phyloP scores from a whole-genome alignment of 1,284 basidiomycete genomes.

The Sanghuangporus weigelae region DNA sequence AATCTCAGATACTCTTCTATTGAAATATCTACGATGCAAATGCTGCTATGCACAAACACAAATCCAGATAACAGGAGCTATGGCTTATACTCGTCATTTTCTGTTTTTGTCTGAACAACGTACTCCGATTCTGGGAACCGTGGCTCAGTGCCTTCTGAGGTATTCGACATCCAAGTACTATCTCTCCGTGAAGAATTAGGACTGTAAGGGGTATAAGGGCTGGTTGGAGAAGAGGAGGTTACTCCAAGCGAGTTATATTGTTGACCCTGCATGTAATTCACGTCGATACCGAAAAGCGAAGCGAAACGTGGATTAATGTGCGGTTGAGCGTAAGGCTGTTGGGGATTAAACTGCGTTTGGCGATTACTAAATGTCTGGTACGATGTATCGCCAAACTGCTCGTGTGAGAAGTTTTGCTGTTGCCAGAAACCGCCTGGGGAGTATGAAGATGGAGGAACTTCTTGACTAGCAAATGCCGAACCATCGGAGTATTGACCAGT shows the following conservation, averaged over 20 bases:
- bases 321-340: conserved; percentile 57
- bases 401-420: conserved; percentile 9
- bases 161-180: conserved; percentile 2
- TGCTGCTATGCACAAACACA: not conserved
- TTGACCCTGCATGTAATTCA: conserved; percentile 14
- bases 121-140: not conserved
- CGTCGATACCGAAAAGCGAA: conserved; percentile 17
- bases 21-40: not conserved
- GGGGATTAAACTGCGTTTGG: conserved; percentile 26
- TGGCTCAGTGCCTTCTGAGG: not conserved
- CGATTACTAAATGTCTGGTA: conserved; percentile 15
- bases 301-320: conserved; percentile 77
- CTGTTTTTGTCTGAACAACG: not conserved
- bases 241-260: conserved; percentile 4
- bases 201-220: not conserved
- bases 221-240: not conserved
- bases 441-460: conserved; percentile 13
- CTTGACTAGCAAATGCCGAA: conserved; percentile 14
- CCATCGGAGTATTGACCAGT: conserved; percentile 37
- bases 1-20: not conserved
- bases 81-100: not conserved
- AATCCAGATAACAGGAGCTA: not conserved
- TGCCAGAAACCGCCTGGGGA: conserved; percentile 16
- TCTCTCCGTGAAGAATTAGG: not conserved
- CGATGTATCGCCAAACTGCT: conserved; percentile 20